These are phyloP conservation scores for Metrosideros polymorpha DNA, from an alignment of 441 rosid genomes.

Conservation along the genomic window DNA sequence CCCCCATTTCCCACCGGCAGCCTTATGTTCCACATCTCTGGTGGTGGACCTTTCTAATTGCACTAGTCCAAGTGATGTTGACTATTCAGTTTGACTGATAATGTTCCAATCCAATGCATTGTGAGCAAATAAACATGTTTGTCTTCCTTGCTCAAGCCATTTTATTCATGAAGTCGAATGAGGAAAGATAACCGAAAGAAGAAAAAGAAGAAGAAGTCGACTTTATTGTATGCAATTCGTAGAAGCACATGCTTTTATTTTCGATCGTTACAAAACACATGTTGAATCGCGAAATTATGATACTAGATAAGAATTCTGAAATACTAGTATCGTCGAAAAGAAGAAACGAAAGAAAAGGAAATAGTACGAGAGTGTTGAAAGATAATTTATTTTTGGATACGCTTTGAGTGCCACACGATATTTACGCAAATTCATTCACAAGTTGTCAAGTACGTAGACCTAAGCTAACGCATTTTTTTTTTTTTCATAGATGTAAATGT, in stretches of 20 bases:
- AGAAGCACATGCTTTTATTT: background rate
- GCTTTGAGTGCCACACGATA: background rate
- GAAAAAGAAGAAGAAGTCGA: background rate
- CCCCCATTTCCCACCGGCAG: background rate
- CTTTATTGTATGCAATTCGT: background rate
- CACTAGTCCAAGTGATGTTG: background rate
- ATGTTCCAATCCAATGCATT: background rate
- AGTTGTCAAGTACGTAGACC: background rate
- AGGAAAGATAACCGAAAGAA: background rate
- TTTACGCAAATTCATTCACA: background rate
- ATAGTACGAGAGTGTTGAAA: background rate
- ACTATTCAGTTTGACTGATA: background rate
- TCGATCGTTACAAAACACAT: background rate
- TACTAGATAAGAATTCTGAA: no score
- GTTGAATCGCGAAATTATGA: fast-evolving
- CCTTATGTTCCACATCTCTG: background rate
- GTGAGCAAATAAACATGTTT: background rate
- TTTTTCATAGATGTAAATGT: background rate
- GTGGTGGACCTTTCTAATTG: background rate
- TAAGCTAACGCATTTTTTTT: background rate
- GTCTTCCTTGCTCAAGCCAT: background rate
- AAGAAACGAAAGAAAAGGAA: background rate
- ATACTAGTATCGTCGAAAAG: background rate
- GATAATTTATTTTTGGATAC: background rate
- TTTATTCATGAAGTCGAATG: no score